Evolutionary conservation across 2,329 filamentous ascomycete genomes (phyloP).

Genomic region (Talaromyces piceae): DNA sequence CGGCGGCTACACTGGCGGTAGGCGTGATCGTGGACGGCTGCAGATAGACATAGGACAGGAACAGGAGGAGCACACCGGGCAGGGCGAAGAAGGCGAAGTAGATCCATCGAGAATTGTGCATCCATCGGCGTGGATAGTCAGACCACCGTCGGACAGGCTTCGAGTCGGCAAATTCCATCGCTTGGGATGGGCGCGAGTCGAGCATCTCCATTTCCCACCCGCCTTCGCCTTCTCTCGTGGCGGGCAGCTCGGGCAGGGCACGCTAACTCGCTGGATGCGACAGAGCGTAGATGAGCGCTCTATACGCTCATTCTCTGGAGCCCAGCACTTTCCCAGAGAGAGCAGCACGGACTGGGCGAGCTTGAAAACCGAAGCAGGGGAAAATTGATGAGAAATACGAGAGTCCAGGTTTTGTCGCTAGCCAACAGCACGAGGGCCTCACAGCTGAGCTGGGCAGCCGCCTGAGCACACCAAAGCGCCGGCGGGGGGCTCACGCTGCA

Average conservation of each 20-base stretch:
- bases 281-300: not conserved
- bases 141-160: slow-evolving; percentile 7
- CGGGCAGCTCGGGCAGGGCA: not conserved
- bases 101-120: slow-evolving; percentile 6
- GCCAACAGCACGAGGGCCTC: too few relatives aligned
- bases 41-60: slow-evolving; percentile 6
- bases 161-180: slow-evolving; percentile 8
- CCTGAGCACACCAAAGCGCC: not conserved
- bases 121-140: slow-evolving; percentile 3
- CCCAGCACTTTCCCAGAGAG: not conserved
- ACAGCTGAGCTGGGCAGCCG: not conserved
- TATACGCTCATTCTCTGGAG: not conserved
- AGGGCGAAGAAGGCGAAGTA: slow-evolving; percentile 9
- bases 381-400: too few relatives aligned
- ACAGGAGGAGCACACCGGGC: slow-evolving; percentile 5
- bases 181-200: not conserved
- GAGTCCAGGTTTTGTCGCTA: too few relatives aligned
- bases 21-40: not conserved
- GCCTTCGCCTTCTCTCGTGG: not conserved
- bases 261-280: not conserved
- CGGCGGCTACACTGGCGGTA: not conserved
- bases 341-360: not conserved
- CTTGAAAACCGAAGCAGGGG: not conserved
- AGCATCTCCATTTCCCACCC: not conserved
- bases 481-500: not conserved